Conservation (phyloP, 2,329 filamentous ascomycete species). For the Cladobotryum mycophilum region DNA sequence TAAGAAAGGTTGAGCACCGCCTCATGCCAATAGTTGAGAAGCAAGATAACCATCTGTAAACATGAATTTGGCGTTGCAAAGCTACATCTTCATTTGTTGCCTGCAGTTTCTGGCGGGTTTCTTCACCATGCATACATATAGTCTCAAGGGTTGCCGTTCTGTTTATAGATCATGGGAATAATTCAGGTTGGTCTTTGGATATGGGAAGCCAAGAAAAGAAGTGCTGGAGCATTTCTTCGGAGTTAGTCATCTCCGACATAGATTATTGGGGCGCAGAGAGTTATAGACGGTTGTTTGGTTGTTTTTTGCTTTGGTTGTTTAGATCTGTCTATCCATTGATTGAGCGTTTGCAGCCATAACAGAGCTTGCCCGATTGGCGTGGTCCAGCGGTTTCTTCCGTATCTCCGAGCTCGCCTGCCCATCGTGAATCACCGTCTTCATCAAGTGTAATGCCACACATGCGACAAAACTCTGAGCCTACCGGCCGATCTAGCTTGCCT, state of each 20-base stretch:
- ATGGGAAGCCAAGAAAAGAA: conserved; percentile 6
- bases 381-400: conserved; percentile 18
- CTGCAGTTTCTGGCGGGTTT: conserved; percentile 2
- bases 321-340: conserved; percentile 40
- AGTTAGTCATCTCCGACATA: conserved; percentile 12
- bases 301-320: conserved; percentile 11
- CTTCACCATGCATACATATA: conserved; percentile 3
- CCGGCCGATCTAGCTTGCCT: conserved; percentile 62
- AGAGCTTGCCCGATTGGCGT: conserved; percentile 40
- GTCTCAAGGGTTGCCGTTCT: conserved; percentile 3
- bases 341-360: conserved; percentile 69
- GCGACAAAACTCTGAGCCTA: conserved; percentile 45
- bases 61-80: neutral
- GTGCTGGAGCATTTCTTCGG: conserved; percentile 12
- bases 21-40: conserved; percentile 40
- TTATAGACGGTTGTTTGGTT: neutral
- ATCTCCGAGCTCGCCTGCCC: conserved; percentile 55
- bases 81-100: neutral
- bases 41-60: conserved; percentile 8
- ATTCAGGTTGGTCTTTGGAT: conserved; percentile 1
- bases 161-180: conserved; percentile 13
- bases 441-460: conserved; percentile 65
- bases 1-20: conserved; percentile 67
- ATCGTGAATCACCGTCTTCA: conserved; percentile 55
- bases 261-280: conserved; percentile 6